Evolutionary conservation across 2,329 filamentous ascomycete species (phyloP), one percentile per base, ranked within the genome.

Genomic region (Curvularia spicifera): DNA sequence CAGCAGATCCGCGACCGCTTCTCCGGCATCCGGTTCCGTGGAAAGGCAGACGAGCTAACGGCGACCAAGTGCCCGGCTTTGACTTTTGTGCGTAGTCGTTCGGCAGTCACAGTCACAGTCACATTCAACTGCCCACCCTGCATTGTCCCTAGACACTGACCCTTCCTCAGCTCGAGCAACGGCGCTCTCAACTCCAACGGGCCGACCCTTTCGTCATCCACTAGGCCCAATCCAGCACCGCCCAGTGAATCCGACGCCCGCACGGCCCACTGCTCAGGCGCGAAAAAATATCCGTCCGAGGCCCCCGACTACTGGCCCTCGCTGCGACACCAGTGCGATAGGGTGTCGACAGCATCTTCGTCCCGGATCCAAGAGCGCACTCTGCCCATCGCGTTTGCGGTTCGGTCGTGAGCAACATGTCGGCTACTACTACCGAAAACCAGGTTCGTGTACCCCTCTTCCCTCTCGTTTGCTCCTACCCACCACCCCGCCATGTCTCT

Each of bases 401-500:
- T 54, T 58, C 57, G 58, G 60, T 57, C 49, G 61, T 57, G 65
- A 63, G 63, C 64, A 58, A 35, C n/a, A 75, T 71, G 61, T 73
- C 74, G 72, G 68, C 69, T 71, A 68, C 69, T 71, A 74, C 69
- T 18, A 18, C 18, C 60, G 72, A 75, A 64, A 72, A 76, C 73
- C 74, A 69, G 74, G 74, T 76, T 75, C 53, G 71, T 72, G 46
- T 70, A 61, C 71, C 69, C 70, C 69, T 74, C 72, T 69, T 49
- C 57, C 53, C 47, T 47, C 57, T 20, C 42, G 39, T 47, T 59
- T 63, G 52, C 51, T 59, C 60, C 56, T 52, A 51, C 50, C 48
- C 37, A 47, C 28, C 29, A 58, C 53, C 59, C 59, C 57, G 57
- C 60, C 56, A 61, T 53, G 55, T 47, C 55, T 60, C 22, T 62